Conservation (phyloP, 345 rosid species). For the Populus nigra region DNA sequence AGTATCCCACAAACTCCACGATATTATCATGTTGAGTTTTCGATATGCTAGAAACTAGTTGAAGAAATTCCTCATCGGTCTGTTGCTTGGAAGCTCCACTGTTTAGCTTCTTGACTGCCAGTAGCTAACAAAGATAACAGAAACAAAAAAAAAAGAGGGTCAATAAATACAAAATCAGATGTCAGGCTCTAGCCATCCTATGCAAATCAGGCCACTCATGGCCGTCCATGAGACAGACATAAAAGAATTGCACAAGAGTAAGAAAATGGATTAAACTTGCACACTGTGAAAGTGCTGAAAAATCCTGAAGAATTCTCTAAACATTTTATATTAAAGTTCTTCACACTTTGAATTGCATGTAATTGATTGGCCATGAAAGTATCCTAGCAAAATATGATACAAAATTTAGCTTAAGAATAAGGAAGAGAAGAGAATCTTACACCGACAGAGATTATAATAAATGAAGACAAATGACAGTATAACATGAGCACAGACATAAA, state of each 20-base stretch:
- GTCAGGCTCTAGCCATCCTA: not conserved
- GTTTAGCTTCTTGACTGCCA: constrained; percentile 85
- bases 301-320: not conserved
- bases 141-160: constrained; percentile 3
- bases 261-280: not conserved
- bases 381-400: not conserved
- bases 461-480: not conserved
- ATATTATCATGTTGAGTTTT: constrained; percentile 64
- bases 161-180: constrained; percentile 1
- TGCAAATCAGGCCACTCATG: not conserved
- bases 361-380: not conserved
- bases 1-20: constrained; percentile 76
- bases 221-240: not conserved
- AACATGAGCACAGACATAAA: not conserved
- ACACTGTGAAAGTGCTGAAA: not conserved
- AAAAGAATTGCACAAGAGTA: not conserved
- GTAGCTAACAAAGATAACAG: constrained; percentile 35
- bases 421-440: not conserved
- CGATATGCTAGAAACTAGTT: constrained; percentile 51
- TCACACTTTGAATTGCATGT: not conserved
- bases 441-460: not conserved
- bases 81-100: constrained; percentile 40
- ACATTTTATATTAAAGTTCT: not conserved
- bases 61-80: constrained; percentile 59
- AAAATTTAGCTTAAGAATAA: not conserved